Evolutionary conservation across 495 filamentous ascomycete species (phyloP).

Genomic region (Annulohypoxylon maeteangense): DNA sequence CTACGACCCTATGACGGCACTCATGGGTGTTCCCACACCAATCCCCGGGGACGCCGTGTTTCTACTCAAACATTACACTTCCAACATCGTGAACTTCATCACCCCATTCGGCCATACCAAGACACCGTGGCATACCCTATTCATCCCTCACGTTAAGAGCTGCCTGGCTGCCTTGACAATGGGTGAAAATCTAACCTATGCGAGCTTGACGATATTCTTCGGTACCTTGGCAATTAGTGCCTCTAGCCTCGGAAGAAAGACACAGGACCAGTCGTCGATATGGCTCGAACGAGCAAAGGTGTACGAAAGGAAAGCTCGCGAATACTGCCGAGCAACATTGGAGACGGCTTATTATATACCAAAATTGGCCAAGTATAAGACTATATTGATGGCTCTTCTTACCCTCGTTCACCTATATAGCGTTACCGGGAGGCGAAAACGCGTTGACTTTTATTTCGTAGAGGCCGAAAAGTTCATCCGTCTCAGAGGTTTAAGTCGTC

Average conservation of each 20-base stretch:
- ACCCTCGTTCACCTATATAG: background rate
- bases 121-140: background rate
- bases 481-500: background rate
- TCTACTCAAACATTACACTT: background rate
- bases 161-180: background rate
- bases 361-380: background rate
- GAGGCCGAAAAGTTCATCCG: background rate
- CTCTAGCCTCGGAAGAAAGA: background rate
- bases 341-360: background rate
- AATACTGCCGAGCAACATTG: background rate
- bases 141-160: background rate
- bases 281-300: background rate
- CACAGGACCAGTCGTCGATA: background rate
- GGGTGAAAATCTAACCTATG: background rate
- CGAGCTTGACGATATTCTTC: background rate
- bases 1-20: background rate
- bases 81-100: background rate
- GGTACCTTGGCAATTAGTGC: background rate
- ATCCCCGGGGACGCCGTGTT: background rate
- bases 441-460: background rate
- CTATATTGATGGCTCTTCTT: background rate
- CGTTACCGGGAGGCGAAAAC: background rate
- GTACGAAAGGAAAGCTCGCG: background rate
- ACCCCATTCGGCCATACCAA: background rate
- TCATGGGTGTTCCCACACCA: background rate